Conservation (phyloP, 2,329 filamentous ascomycete genomes). For the Aspergillus thermomutatus region DNA sequence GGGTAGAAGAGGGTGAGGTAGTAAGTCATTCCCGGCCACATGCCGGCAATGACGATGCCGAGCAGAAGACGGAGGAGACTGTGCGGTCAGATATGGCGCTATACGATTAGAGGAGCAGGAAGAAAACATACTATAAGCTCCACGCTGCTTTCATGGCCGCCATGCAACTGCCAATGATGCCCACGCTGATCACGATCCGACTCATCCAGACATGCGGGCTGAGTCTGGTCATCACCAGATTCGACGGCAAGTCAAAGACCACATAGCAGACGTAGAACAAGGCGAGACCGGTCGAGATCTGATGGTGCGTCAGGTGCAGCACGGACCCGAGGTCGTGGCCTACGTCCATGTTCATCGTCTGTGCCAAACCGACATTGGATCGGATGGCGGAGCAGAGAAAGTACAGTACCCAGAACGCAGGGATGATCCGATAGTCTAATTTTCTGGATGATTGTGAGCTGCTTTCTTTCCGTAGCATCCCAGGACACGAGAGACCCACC, state of each 20-base stretch:
- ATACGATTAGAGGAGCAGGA: not conserved
- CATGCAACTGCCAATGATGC: constrained; percentile 79
- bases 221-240: constrained; percentile 80
- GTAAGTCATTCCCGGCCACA: constrained; percentile 95
- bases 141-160: constrained; percentile 76
- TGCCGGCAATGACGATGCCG: constrained; percentile 82
- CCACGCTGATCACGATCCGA: constrained; percentile 82
- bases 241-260: constrained; percentile 83
- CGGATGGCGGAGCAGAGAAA: constrained; percentile 90
- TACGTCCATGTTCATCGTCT: constrained; percentile 77
- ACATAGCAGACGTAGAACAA: constrained; percentile 93
- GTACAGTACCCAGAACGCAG: constrained; percentile 86
- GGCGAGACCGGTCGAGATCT: constrained; percentile 79
- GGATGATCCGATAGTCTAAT: constrained; percentile 57
- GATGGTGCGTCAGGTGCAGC: constrained; percentile 66
- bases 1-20: constrained; percentile 92
- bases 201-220: constrained; percentile 90
- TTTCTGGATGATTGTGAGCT: constrained; percentile 38
- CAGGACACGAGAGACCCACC: constrained; percentile 17
- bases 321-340: constrained; percentile 73
- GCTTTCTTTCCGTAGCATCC: not conserved
- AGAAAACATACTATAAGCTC: constrained; percentile 67
- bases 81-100: not conserved
- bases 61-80: constrained; percentile 75
- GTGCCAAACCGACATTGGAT: constrained; percentile 88